Conservation (phyloP, 2,329 filamentous ascomycete species). For the Cladosporium sp. region DNA sequence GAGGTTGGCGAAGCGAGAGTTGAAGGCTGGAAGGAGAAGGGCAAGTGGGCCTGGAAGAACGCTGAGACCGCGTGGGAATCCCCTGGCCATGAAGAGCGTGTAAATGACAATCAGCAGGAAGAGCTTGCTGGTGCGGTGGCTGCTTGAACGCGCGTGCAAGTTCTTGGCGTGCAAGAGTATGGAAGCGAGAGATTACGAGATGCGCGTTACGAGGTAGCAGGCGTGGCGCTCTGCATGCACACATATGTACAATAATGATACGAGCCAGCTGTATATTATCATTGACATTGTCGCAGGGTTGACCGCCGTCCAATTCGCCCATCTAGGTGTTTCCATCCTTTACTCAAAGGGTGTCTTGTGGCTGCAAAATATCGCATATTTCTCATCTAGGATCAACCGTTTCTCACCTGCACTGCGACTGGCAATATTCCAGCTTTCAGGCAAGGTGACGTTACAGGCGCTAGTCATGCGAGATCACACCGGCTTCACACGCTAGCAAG, state of each 20-base stretch:
- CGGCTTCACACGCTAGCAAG: not conserved
- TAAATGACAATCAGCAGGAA: not conserved
- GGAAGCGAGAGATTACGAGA: not conserved
- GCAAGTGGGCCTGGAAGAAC: constrained; percentile 26
- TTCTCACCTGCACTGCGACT: not conserved
- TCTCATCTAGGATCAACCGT: too few relatives aligned
- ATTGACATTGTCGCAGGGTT: not conserved
- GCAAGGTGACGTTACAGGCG: too few relatives aligned
- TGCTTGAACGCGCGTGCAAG: not conserved
- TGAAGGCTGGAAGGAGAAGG: constrained; percentile 35
- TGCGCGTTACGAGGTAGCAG: not conserved
- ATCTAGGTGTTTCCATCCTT: not conserved
- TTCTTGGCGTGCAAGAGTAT: not conserved
- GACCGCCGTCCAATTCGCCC: not conserved
- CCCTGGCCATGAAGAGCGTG: not conserved
- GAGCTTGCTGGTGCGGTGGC: not conserved
- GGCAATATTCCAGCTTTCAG: too few relatives aligned
- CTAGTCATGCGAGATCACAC: too few relatives aligned
- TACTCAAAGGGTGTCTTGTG: too few relatives aligned
- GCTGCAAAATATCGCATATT: too few relatives aligned
- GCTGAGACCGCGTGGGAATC: constrained; percentile 17
- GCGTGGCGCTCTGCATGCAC: not conserved
- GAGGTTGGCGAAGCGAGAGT: constrained; percentile 29
- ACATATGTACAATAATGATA: not conserved
- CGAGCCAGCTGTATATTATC: not conserved